Conservation (phyloP, 202 grass and related monocot genomes). For the Brachypodium distachyon region DNA sequence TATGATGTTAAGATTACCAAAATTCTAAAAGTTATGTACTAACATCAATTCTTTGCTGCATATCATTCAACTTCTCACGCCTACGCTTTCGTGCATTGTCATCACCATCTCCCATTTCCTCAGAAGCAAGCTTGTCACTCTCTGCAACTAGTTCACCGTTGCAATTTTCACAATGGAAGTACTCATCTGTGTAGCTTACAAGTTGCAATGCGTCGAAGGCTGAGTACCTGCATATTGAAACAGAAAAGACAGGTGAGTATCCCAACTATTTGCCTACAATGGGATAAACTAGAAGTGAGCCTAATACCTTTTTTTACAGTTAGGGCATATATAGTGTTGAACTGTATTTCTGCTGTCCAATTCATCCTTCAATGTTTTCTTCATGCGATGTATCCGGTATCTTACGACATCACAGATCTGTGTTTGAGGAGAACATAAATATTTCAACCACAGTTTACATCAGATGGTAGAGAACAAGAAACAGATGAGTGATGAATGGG, state of each 20-base stretch:
- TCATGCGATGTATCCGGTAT: constrained; percentile 92
- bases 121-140: constrained; percentile 97
- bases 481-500: constrained; percentile 8
- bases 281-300: neutral
- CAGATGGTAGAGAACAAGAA: neutral
- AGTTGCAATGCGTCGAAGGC: constrained; percentile 90
- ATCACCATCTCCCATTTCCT: constrained; percentile 98
- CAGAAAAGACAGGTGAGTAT: neutral
- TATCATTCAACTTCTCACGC: constrained; percentile 89
- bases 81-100: constrained; percentile 71
- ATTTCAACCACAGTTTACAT: constrained; percentile 1
- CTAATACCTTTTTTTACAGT: constrained; percentile 73
- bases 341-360: constrained; percentile 97
- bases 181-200: constrained; percentile 70
- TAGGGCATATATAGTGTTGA: constrained; percentile 89
- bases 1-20: neutral
- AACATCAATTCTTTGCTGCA: constrained; percentile 89
- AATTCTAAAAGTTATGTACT: neutral
- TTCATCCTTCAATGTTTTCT: constrained; percentile 96
- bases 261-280: neutral
- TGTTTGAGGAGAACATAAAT: constrained; percentile 15
- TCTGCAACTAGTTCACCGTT: constrained; percentile 91
- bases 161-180: constrained; percentile 97
- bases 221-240: constrained; percentile 60
- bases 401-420: constrained; percentile 92